Base-by-base conservation (phyloP, 2,329 filamentous ascomycete species). In the Boeremia exigua region DNA sequence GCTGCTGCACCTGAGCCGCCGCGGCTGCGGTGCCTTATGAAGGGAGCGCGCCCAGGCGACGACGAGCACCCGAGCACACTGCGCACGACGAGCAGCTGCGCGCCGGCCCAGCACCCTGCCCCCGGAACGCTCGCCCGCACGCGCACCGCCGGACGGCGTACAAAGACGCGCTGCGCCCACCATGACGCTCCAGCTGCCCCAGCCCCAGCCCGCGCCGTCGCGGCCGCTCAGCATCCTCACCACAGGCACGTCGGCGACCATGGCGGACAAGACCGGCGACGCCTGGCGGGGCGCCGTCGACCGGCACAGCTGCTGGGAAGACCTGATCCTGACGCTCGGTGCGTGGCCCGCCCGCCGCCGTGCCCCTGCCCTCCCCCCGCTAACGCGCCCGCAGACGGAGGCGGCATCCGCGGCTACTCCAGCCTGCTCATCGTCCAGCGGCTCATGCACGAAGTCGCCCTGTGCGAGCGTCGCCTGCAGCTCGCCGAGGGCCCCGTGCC, bases 361-460 rank as follows among this genome's bases (percentile, higher is more conserved):
- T 34, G 14, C n/a, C 14, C 10, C 2, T 9, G 2, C 4, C 9
- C 19, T 14, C 4, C 10, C 10, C 14, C 12, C 36, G 57, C 68
- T 72, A 59, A 72, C 61, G 17, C 17, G 14, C 52, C 4, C 19
- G 15, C 23, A 75, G 75, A 83, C 68, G 80, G 81, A 45, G 80
- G 81, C 32, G 80, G 81, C 6, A 82, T 83, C 34, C 73, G 81
- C 53, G 80, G 80, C 56, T 82, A 82, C 69, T 79, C 79, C 50
- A 80, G 77, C 63, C 72, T 82, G 39, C 65, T 82, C 46, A 82
- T 82, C 25, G 63, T 82, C 37, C 71, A 80, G 60, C 74, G 69
- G 15, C 71, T 83, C 54, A 81, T 82, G 79, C 78, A 78, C 62
- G 77, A 81, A 59, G 68, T 82, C 39, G 77, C 76, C 57, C 39